Evolutionary conservation across 441 rosid species (phyloP), one percentile per base, ranked within the genome.

Genomic region (Arabidopsis hybrid): DNA sequence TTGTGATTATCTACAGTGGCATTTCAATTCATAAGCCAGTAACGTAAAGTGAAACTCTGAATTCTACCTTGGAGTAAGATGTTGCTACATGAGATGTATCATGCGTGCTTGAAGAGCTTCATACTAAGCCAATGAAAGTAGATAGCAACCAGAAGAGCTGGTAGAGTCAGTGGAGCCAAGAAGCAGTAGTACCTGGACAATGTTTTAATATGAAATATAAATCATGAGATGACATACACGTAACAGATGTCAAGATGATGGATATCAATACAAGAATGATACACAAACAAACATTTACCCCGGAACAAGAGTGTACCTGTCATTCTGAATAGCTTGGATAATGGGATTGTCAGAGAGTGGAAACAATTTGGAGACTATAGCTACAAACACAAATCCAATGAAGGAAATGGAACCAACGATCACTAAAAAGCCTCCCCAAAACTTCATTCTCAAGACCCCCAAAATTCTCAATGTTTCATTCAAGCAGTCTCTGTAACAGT

Each of bases 121-220:
- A 92, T 91, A 83, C 95, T 90, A 42, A 95, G 93, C 97, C 99
- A 95, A 42, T 92, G 99, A 67, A 89, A 91, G 77, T 92, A 95
- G 17, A 88, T 85, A 57, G 90, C 87, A 39, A 85, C 85, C 66
- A 91, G 70, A 4, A 88, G 70, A 67, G 85, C 77, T 0, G 97
- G 97, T 43, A 92, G 76, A 58, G 97, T 95, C 83, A 92, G 78
- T 17, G 97, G 97, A 42, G 87, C 89, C 87, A 92, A 81, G 73
- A 88, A 85, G 83, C 97, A 89, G 82, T 92, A 95, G 21, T 78
- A 78, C 72, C 98, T 91, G 91, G 38, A 9, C 52, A 36, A 61
- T 40, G 34, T 39, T 55, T 59, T 35, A 1, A 18, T 5, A 59
- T 4, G 12, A 60, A 71, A 60, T 31, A 8, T 49, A 29, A 13